Evolutionary conservation across 78 protist genomes (phyloP).

Genomic region (Dictyostelium brefeldianum): DNA sequence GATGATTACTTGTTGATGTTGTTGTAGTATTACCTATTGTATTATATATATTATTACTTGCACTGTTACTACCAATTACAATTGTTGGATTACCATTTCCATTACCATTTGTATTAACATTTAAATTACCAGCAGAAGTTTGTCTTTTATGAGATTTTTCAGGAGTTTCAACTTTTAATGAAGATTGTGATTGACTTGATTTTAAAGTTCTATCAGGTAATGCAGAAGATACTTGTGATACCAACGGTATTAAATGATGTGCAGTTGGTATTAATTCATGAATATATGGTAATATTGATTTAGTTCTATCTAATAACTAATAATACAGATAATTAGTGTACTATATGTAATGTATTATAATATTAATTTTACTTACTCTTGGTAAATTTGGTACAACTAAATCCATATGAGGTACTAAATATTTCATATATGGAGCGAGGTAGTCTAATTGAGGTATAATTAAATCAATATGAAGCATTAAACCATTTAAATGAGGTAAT

Average conservation of each 20-base stretch:
- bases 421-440: conserved; percentile 31
- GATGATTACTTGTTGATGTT: not conserved
- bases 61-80: not conserved
- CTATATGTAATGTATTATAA: not conserved
- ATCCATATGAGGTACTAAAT: conserved; percentile 37
- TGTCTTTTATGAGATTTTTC: conserved; percentile 26
- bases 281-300: conserved; percentile 53
- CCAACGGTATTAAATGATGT: not conserved
- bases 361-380: not conserved
- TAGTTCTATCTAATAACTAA: conserved; percentile 35
- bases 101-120: not conserved
- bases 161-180: conserved; percentile 24
- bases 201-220: conserved; percentile 44
- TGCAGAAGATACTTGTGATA: not conserved
- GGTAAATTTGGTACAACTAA: conserved; percentile 27
- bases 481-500: conserved; percentile 6
- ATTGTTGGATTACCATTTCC: not conserved
- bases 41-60: not conserved
- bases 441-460: conserved; percentile 60
- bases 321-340: too few species aligned
- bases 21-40: not conserved
- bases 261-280: conserved; percentile 32
- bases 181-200: conserved; percentile 11
- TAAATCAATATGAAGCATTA: conserved; percentile 13
- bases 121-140: conserved; percentile 22